Evolutionary conservation across 805 yeast species (phyloP).

Genomic region (Cyberlindnera mississippiensis): DNA sequence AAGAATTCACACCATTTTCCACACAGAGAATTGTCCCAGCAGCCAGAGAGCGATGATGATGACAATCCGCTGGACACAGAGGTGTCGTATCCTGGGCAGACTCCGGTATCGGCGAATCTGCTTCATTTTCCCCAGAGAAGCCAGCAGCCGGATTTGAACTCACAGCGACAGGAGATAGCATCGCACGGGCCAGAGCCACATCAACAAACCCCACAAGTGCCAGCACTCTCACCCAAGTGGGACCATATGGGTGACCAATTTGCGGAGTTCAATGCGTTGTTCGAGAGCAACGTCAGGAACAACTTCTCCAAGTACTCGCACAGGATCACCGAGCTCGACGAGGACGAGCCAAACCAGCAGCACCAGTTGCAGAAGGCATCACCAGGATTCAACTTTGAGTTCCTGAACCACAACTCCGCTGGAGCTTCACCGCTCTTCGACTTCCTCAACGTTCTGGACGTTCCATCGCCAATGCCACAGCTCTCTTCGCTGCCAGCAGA

Average conservation of each 20-base stretch:
- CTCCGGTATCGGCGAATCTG: constrained; percentile 24
- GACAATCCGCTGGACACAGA: constrained; percentile 14
- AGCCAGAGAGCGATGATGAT: constrained; percentile 8
- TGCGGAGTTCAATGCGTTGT: constrained; percentile 22
- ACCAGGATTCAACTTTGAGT: constrained; percentile 6
- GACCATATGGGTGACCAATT: constrained; percentile 9
- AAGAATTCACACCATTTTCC: background rate
- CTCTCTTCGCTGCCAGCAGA: constrained; percentile 21
- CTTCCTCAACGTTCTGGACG: constrained; percentile 11
- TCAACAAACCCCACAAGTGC: background rate
- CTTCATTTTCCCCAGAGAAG: constrained; percentile 13
- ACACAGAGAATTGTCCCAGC: too few relatives aligned
- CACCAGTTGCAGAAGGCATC: background rate
- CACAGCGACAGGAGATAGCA: constrained; percentile 3
- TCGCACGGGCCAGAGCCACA: background rate
- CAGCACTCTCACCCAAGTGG: constrained; percentile 14
- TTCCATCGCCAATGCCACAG: constrained; percentile 14
- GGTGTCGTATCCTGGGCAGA: constrained; percentile 13
- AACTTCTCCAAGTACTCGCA: constrained; percentile 16
- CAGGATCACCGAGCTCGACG: constrained; percentile 17
- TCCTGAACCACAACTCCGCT: constrained; percentile 4
- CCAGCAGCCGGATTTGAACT: constrained; percentile 1
- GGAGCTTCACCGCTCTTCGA: constrained; percentile 9
- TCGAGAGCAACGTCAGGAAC: constrained; percentile 24
- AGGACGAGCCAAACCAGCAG: background rate